Evolutionary conservation across 331 rosid species (phyloP), one percentile per base, ranked within the genome.

Genomic region (Acacia concinna): DNA sequence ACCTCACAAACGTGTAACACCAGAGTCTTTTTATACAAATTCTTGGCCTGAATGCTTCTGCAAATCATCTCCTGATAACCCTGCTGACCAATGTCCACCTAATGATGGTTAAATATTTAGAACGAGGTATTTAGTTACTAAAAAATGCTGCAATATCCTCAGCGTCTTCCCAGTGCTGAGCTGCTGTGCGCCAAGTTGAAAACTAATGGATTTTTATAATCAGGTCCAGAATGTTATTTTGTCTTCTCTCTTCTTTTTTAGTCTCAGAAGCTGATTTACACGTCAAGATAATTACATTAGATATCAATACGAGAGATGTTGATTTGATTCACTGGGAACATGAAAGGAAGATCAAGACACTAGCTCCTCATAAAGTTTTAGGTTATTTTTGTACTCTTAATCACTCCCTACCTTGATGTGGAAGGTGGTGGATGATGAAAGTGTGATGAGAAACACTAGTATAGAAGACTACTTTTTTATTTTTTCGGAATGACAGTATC

Each of bases 161-260:
- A 5, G 23, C n/a, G 2, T 12, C 13, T 30, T 4, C 67, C 67
- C 67, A 60, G 37, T 4, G 37, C 12, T 62, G 40, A 62, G 35
- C 68, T 62, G 38, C 68, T 14, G 21, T 62, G 11, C 38, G 10
- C 73, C 62, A 69, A 68, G 71, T 82, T n/a, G n/a, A n/a, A n/a
- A n/a, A n/a, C n/a, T 79, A 60, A 81, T 10, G 77, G 47, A 68
- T 84, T 72, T 37, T 84, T n/a, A 34, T 60, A 15, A 71, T 60
- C 37, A 38, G 76, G 79, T 66, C 76, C 85, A 73, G 83, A 73
- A 76, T 59, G 77, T 81, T 85, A 77, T 79, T 78, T 77, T 77
- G 77, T 72, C 30, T n/a, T 31, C 44, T 18, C 28, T 65, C 23
- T 65, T 37, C 12, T 38, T n/a, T 18, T 8, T 7, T 35, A 13